Base-by-base conservation (phyloP, 1,139 yeast genomes). In the Candida sojae region DNA sequence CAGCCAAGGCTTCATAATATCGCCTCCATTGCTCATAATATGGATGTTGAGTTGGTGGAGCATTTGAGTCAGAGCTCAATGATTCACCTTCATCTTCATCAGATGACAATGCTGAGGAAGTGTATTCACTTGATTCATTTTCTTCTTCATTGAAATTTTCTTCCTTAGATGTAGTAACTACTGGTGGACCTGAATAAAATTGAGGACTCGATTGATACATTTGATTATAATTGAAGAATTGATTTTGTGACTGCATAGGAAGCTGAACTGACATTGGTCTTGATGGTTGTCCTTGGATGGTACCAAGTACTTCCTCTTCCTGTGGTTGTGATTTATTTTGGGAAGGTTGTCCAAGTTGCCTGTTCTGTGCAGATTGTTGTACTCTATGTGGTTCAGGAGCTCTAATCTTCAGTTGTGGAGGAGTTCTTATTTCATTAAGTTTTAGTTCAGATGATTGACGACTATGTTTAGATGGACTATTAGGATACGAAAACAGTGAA, bases 1-100 rank as follows among this genome's bases (percentile, higher is more conserved):
- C 53, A 13, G 68, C 68, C 11, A 66, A 49, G 12, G 56, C 48
- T 29, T 66, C 65, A 49, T 65, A 66, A 48, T 65, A 66, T 39
- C 58, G 62, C 51, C 61, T 62, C 68, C 69, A 66, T 53, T 64
- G 67, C 42, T 64, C 67, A 39, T 63, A 63, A 46, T 62, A 61
- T 13, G 62, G 64, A 46, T 60, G 63, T 28, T 52, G 58, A 12
- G 48, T 55, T 2, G 57, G 57, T 11, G 48, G 45, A 17, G 45
- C 43, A 4, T 50, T 44, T 8, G 56, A 53, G 21, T 39, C 39
- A 9, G 56, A 35, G n/a, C 52, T 46, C 2, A 31, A 29, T n/a
- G 53, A 34, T 21, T 44, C 55, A 25, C 55, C 60, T 6, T 53
- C 62, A 9, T 53, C 60, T 6, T 57, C 58, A 12, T 45, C 50